Conservation (phyloP, 1,139 yeast species). For the Cylindricascospora bacillispora region DNA sequence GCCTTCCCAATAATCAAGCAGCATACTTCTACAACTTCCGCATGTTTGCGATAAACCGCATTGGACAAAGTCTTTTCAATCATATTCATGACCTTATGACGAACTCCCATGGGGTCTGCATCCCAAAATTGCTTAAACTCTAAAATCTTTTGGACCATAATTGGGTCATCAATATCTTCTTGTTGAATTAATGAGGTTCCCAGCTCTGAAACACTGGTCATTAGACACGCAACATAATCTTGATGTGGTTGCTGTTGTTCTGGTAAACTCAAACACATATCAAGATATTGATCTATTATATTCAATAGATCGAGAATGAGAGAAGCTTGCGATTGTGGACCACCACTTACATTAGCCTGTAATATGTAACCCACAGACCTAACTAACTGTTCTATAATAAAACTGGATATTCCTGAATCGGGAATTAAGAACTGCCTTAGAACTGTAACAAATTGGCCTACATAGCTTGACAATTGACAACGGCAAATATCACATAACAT, state of each 20-base stretch:
- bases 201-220: slow-evolving; percentile 50
- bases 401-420: slow-evolving; percentile 33
- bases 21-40: slow-evolving; percentile 21
- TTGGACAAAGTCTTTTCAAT: slow-evolving; percentile 16
- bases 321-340: slow-evolving; percentile 32
- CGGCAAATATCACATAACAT: slow-evolving; percentile 52
- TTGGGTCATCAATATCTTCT: slow-evolving; percentile 34
- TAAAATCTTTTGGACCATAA: slow-evolving; percentile 20
- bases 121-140: slow-evolving; percentile 24
- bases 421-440: slow-evolving; percentile 38
- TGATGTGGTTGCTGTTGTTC: slow-evolving; percentile 11
- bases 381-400: slow-evolving; percentile 48
- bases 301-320: slow-evolving; percentile 21
- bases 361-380: slow-evolving; percentile 51
- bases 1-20: slow-evolving; percentile 24
- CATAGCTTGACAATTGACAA: slow-evolving; percentile 31
- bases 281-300: slow-evolving; percentile 16
- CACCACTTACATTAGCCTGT: slow-evolving; percentile 33
- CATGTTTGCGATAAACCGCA: slow-evolving; percentile 13
- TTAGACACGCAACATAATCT: slow-evolving; percentile 37
- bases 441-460: slow-evolving; percentile 41
- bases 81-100: slow-evolving; percentile 26
- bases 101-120: slow-evolving; percentile 31
- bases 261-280: slow-evolving; percentile 9
- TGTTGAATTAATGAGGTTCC: slow-evolving; percentile 57